Conservation (phyloP, 2,329 filamentous ascomycete genomes). For the Xylariaceae sp. region DNA sequence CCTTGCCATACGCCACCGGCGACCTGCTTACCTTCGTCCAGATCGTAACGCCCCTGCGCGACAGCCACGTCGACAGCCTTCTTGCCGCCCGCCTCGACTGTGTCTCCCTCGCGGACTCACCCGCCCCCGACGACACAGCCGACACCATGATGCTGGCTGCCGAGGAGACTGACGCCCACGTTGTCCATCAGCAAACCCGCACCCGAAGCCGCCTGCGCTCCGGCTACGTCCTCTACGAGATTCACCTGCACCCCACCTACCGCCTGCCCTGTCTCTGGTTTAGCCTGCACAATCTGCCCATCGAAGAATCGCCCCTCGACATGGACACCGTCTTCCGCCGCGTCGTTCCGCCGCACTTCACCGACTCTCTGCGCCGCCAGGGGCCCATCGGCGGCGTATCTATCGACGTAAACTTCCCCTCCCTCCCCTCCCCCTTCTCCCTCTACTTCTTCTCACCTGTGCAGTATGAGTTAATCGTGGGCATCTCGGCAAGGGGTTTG, state of each 20-base stretch:
- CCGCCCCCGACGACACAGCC: conserved; percentile 12
- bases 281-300: conserved; percentile 57
- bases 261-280: conserved; percentile 76
- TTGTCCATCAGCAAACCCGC: conserved; percentile 31
- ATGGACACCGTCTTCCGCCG: conserved; percentile 69
- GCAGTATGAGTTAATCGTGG: conserved; percentile 34
- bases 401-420: conserved; percentile 59
- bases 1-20: conserved; percentile 38
- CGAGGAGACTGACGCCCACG: conserved; percentile 50
- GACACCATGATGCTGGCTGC: conserved; percentile 49
- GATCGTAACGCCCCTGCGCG: conserved; percentile 53
- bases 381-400: conserved; percentile 73
- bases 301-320: conserved; percentile 55
- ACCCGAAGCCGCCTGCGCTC: conserved; percentile 28
- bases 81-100: conserved; percentile 45
- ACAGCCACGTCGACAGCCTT: conserved; percentile 41
- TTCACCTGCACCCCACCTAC: conserved; percentile 74
- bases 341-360: conserved; percentile 67
- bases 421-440: too few species aligned
- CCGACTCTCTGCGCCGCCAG: conserved; percentile 55
- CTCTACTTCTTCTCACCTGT: conserved; percentile 30
- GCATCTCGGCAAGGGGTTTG: conserved; percentile 37
- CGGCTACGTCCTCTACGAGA: conserved; percentile 65
- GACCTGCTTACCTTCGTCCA: conserved; percentile 52
- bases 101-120: conserved; percentile 42